Base-by-base conservation (phyloP, 2,329 filamentous ascomycete species). In the Grosmannia penicillata region DNA sequence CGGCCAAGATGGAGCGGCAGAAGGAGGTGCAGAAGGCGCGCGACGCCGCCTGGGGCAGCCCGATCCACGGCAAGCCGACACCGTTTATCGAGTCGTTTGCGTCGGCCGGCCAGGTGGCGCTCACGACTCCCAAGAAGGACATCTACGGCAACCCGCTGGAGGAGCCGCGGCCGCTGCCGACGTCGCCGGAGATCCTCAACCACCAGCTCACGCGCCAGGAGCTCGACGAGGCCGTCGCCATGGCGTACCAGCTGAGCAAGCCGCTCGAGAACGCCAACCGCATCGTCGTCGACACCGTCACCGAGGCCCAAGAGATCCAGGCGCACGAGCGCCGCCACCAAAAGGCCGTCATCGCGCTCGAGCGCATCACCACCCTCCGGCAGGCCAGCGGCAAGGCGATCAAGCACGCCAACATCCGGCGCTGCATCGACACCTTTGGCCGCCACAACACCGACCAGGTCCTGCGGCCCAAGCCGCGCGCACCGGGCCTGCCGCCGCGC, bases 351-450 rank as follows among this genome's bases (percentile, higher is more conserved):
- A 75, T 81, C 48, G 91, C 86, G 9, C 66, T 98, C 46, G 63
- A 68, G 46, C 78, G 87, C 39, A 95, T 98, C 55, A 72, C 84
- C 1, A 71, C 74, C 31, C 63, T 98, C 39, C 69, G 71, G 29
- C 86, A 93, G 51, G 79, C 76, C 49, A 89, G 74, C 56, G 77
- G 73, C 48, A 80, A 81, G 57, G 84, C 94, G 52, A 73, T 75
- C 37, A 76, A 78, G 49, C 78, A 86, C 48, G 75, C 82, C 53
- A 95, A 95, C 55, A 79, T 89, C 49, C 71, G 78, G 48, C 78
- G 85, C 44, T 93, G 87, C 57, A 72, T 98, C 47, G 73, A 87
- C 43, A 78, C 75, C 3, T 95, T 98, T 52, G 91, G 91, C 36
- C 77, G 91, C 36, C 91, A 98, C 66, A 75, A 80, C 49, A 98